Percentiles rank a stretch among this genome's conserved stretches.
phyloP scores from a whole-genome alignment of 169 alveolate genomes.

The Eimeria sp. region DNA sequence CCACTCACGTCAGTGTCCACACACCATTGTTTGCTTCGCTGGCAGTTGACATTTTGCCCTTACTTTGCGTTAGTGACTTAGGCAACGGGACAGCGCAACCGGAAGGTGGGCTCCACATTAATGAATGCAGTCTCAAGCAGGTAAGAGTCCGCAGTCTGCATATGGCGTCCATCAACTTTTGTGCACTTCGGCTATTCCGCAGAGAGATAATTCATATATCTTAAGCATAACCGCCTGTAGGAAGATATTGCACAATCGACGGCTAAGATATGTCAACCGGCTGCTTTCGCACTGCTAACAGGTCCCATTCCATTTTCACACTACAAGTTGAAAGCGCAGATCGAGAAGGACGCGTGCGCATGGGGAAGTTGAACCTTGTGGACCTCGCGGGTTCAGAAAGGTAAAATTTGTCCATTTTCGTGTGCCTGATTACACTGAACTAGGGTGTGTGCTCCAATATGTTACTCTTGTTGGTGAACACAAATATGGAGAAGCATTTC shows the following conservation, averaged over 20 bases:
- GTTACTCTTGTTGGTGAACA: not conserved
- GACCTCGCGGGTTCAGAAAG: constrained; percentile 97
- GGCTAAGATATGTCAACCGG: not conserved
- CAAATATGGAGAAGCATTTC: not conserved
- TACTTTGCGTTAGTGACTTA: not conserved
- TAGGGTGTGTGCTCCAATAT: not conserved
- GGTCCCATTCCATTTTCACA: constrained; percentile 95
- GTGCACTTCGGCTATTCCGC: not conserved
- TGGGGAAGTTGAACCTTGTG: constrained; percentile 95
- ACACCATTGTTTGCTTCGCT: not conserved
- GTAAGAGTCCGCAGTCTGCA: not conserved
- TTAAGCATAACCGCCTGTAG: too few relatives aligned
- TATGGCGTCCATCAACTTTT: not conserved
- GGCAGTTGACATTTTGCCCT: not conserved
- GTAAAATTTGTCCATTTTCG: not conserved
- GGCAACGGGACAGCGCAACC: constrained; percentile 86
- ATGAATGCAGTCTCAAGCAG: constrained; percentile 94
- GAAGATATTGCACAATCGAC: not conserved
- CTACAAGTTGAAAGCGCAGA: constrained; percentile 90
- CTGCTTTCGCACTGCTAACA: not conserved
- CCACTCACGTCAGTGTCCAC: not conserved
- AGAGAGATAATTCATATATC: too few relatives aligned
- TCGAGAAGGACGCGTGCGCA: constrained; percentile 82
- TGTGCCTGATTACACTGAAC: not conserved
- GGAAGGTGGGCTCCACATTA: constrained; percentile 92